These are phyloP conservation scores for Ogataea saltuana DNA, from an alignment of 805 yeast genomes.

Conservation along the genomic window DNA sequence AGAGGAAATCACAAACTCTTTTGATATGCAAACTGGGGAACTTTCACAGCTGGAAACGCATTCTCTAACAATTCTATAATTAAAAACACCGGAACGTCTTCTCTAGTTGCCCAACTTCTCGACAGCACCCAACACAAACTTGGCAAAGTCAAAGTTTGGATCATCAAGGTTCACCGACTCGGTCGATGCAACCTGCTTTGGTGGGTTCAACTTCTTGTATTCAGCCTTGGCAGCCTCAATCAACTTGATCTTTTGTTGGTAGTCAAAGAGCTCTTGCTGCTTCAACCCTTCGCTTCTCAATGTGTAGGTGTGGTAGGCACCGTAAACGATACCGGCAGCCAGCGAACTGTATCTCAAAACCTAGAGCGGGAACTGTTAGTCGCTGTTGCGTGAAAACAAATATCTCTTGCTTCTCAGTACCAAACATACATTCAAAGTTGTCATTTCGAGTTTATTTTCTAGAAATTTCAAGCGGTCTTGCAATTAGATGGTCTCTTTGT, in stretches of 20 bases:
- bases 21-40: constrained; percentile 2
- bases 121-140: constrained; percentile 64
- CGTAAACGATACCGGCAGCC: constrained; percentile 85
- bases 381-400: no score
- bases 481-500: no score
- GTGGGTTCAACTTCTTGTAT: constrained; percentile 64
- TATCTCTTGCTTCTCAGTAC: no score
- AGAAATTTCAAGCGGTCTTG: not conserved
- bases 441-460: constrained; percentile 37
- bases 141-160: constrained; percentile 84
- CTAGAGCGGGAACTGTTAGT: constrained; percentile 34
- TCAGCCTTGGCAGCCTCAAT: constrained; percentile 88
- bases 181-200: constrained; percentile 43
- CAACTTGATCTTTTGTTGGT: constrained; percentile 66
- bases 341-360: constrained; percentile 92
- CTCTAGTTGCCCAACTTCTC: constrained; percentile 44
- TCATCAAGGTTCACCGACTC: constrained; percentile 76
- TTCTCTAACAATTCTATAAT: constrained; percentile 7
- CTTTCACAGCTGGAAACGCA: not conserved
- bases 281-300: constrained; percentile 61
- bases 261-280: constrained; percentile 58
- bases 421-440: constrained; percentile 48
- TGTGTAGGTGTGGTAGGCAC: constrained; percentile 78
- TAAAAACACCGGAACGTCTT: constrained; percentile 3
- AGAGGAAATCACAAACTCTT: constrained; percentile 4